Evolutionary conservation across 1,139 yeast genomes (phyloP).

Genomic region (Debaryomycetaceae sp.): DNA sequence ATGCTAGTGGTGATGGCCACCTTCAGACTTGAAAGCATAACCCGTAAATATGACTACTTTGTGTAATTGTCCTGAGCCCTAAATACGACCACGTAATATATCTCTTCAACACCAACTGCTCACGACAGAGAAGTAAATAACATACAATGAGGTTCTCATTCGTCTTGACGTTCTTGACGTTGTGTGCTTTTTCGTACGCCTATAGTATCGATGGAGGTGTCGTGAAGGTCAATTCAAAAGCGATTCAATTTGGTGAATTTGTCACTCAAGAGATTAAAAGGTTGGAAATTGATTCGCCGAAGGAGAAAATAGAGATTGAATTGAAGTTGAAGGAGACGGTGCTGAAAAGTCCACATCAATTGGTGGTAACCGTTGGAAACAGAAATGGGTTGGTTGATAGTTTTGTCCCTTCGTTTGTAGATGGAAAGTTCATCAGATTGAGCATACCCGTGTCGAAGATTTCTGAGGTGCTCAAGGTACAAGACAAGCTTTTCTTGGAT

Average conservation of each 20-base stretch:
- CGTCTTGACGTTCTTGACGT: conserved; percentile 2
- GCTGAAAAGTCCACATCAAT: conserved; percentile 22
- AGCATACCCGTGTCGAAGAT: conserved; percentile 29
- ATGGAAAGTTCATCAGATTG: conserved; percentile 18
- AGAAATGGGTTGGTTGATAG: conserved; percentile 22
- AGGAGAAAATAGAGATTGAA: conserved; percentile 29
- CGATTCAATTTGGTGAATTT: conserved; percentile 32
- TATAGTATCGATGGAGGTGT: conserved; percentile 27
- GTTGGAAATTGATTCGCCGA: conserved; percentile 27
- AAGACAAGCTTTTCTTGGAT: conserved; percentile 28
- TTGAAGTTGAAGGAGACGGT: conserved; percentile 22
- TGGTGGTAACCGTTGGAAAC: conserved; percentile 24
- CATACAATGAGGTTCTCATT: conserved; percentile 3
- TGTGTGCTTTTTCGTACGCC: conserved; percentile 13
- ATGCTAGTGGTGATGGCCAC: not conserved
- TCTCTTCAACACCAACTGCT: not conserved
- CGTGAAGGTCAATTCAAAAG: conserved; percentile 22
- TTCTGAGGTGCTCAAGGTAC: conserved; percentile 37
- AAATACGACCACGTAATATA: conserved; percentile 8
- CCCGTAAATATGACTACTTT: not conserved
- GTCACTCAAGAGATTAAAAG: conserved; percentile 34
- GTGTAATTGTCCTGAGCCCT: conserved; percentile 1
- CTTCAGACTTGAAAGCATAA: not conserved
- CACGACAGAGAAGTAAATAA: not conserved
- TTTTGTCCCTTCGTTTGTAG: conserved; percentile 21